Evolutionary conservation across 106 monocot genomes (phyloP).

Genomic region (Posidonia australis): DNA sequence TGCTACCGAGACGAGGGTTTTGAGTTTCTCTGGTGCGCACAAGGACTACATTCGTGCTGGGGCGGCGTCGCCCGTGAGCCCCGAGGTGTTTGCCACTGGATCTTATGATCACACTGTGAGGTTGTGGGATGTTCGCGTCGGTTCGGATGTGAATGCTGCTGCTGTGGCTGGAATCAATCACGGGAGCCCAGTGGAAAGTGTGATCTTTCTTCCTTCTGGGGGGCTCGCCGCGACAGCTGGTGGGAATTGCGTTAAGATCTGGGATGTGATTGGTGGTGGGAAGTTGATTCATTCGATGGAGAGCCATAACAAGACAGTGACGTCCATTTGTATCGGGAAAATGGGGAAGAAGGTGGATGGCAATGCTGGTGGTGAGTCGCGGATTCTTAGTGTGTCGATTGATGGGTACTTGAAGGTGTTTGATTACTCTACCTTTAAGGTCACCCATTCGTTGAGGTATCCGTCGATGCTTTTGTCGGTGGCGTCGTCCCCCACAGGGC

Average conservation of each 20-base stretch:
- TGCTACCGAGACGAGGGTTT: slow-evolving; percentile 36
- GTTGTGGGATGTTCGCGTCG: slow-evolving; percentile 69
- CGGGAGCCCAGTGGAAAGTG: slow-evolving; percentile 62
- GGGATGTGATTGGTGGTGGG: slow-evolving; percentile 84
- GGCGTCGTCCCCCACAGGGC: slow-evolving; percentile 66
- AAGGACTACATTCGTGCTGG: slow-evolving; percentile 85
- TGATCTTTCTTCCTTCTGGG: slow-evolving; percentile 77
- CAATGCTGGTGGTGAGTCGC: slow-evolving; percentile 28
- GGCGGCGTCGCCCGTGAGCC: slow-evolving; percentile 38
- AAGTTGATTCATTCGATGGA: slow-evolving; percentile 68
- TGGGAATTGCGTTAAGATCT: slow-evolving; percentile 70
- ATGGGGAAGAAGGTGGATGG: slow-evolving; percentile 12
- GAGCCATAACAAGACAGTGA: slow-evolving; percentile 92
- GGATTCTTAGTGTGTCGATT: slow-evolving; percentile 73
- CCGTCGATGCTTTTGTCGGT: slow-evolving; percentile 73
- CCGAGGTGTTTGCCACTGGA: slow-evolving; percentile 70
- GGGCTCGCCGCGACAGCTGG: slow-evolving; percentile 80
- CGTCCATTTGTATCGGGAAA: slow-evolving; percentile 40
- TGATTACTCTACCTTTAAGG: slow-evolving; percentile 59
- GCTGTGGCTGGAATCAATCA: slow-evolving; percentile 34
- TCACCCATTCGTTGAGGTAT: slow-evolving; percentile 80
- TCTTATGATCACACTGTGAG: slow-evolving; percentile 79
- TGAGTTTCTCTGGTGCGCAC: slow-evolving; percentile 52
- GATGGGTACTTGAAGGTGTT: slow-evolving; percentile 94
- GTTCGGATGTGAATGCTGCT: slow-evolving; percentile 4